Base-by-base conservation (phyloP, 805 yeast genomes). In the Saturnispora zaruensis region DNA sequence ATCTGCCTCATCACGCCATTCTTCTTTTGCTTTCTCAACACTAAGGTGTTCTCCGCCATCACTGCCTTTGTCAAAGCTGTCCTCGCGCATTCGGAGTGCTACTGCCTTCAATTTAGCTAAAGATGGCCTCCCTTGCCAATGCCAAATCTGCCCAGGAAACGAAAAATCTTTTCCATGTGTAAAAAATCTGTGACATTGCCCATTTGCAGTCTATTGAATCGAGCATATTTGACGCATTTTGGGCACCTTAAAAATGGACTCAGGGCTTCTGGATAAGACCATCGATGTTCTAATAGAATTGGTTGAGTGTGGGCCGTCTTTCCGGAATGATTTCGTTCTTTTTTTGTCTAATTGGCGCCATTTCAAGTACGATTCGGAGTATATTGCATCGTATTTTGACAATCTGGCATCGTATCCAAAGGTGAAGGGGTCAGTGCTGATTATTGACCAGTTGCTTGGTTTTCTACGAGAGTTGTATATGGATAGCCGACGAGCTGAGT, bases 331-430 rank as follows among this genome's bases (percentile, higher is more conserved):
- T 11, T 20, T 55, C 4, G 9, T 25, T 13, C 6, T 21, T 8
- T 57, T 57, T 20, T n/a, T 57, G 25, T 30, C 40, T 36, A 53
- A 50, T 26, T 57, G 60, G 60, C 41, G 42, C 16, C 52, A 49
- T 1, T 18, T 44, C 18, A 51, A 50, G 6, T 14, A 43, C 9
- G 53, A 55, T 43, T 24, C 33, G 7, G 46, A 43, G 8, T 38
- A 46, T 16, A 45, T 58, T 23, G 30, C 47, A 3, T 52, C 41
- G 2, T 59, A 53, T 41, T 41, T 59, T 8, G 55, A 52, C 13
- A 50, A 36, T 34, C 41, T 44, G 14, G 51, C 51, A 6, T 9
- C 6, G 7, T 43, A 48, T 8, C 43, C 54, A 2, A 21, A 55
- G 14, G 28, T 59, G 13, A 25, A 26, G 14, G 34, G 50, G 1